phyloP scores from a whole-genome alignment of 2,329 filamentous ascomycete species.

The Venturia pyrina region DNA sequence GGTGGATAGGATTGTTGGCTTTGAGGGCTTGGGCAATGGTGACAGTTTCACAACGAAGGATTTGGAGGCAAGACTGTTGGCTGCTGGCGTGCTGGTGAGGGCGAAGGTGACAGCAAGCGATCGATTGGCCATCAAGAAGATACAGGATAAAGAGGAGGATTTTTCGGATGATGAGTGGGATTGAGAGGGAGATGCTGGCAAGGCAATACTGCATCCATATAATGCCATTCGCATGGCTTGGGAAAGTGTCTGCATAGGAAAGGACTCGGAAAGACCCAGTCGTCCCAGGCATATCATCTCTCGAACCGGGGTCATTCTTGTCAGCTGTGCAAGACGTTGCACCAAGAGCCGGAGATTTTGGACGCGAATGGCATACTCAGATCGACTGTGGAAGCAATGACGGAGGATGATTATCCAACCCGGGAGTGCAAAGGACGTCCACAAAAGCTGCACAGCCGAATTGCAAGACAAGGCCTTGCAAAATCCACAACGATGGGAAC shows the following conservation, averaged over 20 bases:
- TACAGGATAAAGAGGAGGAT: constrained; percentile 20
- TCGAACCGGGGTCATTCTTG: neutral
- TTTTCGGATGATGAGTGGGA: constrained; percentile 28
- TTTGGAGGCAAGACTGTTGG: constrained; percentile 42
- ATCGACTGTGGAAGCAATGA: neutral
- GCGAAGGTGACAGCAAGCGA: constrained; percentile 28
- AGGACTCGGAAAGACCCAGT: neutral
- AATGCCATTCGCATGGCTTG: neutral
- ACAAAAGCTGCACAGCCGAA: neutral
- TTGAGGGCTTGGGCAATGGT: constrained; percentile 45
- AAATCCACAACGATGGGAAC: neutral
- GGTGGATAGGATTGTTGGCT: constrained; percentile 48
- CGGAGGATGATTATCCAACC: neutral
- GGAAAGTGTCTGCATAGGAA: neutral
- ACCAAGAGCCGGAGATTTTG: neutral
- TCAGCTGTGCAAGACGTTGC: neutral
- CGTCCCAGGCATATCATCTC: neutral
- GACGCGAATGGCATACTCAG: neutral
- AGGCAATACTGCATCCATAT: neutral
- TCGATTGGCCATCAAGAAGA: constrained; percentile 1
- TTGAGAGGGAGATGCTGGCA: neutral
- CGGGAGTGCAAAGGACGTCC: neutral
- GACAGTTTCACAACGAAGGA: constrained; percentile 46
- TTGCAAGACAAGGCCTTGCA: neutral
- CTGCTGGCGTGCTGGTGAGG: constrained; percentile 41